Base-by-base conservation (phyloP, 305 asterid genomes). In the Salvia sclarea region DNA sequence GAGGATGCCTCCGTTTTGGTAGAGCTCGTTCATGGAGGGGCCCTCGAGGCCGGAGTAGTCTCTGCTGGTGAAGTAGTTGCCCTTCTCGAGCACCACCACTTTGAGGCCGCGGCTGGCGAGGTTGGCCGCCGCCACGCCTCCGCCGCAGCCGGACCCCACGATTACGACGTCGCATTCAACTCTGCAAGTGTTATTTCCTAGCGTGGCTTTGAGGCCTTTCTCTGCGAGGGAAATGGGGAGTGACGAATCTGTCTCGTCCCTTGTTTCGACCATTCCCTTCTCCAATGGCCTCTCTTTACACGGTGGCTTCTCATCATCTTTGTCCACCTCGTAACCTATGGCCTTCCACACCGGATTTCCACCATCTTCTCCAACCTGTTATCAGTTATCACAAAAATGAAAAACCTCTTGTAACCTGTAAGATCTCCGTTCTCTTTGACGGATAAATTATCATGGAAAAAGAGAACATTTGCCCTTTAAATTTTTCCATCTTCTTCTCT, bases 71-170 rank as follows among this genome's bases (percentile, higher is more conserved):
- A 75, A 92, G 69, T 92, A 92, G 47, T 88, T 85, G 43, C 97
- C 98, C 75, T 92, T 92, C 49, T 92, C 98, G 7, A 92, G 74
- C 4, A 92, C 87, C 4, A 92, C 56, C 2, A 92, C 97, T 84
- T 88, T 90, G 0, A 78, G 81, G 56, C 98, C 98, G 9, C 91
- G 76, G 1, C 64, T 66, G 1, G 97, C 87, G 1, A 92, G 80
- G 14, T 88, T 83, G 1, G 92, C 90, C 0, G 98, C 95, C 0
- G 96, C 92, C 7, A 92, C 96, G 11, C 96, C 98, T 11, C 98
- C 98, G 9, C 98, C 96, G 21, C 90, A 89, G 35, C 96, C 98
- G 0, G 96, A 92, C 53, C 98, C 98, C 2, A 92, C 87, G 6
- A 92, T 80, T 16, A 88, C 98, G 0, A 72, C 96, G 31, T 92